Conservation (phyloP, 2,329 filamentous ascomycete genomes). For the Gremmenia infestans region DNA sequence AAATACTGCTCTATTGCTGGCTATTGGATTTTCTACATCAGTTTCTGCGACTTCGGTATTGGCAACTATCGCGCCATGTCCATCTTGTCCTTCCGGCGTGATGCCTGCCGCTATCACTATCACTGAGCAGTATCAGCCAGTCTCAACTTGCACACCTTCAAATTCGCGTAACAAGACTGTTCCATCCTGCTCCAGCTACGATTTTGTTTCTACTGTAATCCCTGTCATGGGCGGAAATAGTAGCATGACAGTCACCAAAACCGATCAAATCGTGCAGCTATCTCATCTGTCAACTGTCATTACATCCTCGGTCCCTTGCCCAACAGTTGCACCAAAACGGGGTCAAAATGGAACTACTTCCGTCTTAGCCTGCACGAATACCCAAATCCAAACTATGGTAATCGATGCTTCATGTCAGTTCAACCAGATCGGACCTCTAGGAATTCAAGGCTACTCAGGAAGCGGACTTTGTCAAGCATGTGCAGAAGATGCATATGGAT, state of each 20-base stretch:
- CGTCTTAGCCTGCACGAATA: not conserved
- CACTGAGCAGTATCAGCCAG: conserved; percentile 13
- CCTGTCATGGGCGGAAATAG: not conserved
- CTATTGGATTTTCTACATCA: not conserved
- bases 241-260: conserved; percentile 10
- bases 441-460: not conserved
- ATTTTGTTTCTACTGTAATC: conserved; percentile 13
- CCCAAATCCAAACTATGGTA: not conserved
- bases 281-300: conserved; percentile 3
- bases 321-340: conserved; percentile 1
- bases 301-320: conserved; percentile 1
- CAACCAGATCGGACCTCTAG: not conserved
- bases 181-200: conserved; percentile 3
- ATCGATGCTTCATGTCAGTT: conserved; percentile 1
- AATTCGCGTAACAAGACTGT: not conserved
- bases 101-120: conserved; percentile 7
- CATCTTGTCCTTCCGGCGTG: conserved; percentile 2
- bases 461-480: conserved; percentile 13
- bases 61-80: conserved; percentile 9
- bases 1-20: not conserved
- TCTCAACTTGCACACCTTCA: conserved; percentile 9
- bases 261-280: conserved; percentile 4
- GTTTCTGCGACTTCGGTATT: conserved; percentile 2
- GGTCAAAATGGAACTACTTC: not conserved
- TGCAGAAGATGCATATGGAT: not conserved